phyloP scores from a whole-genome alignment of 139 green algal species.

The Tetratostichococcus sp. region DNA sequence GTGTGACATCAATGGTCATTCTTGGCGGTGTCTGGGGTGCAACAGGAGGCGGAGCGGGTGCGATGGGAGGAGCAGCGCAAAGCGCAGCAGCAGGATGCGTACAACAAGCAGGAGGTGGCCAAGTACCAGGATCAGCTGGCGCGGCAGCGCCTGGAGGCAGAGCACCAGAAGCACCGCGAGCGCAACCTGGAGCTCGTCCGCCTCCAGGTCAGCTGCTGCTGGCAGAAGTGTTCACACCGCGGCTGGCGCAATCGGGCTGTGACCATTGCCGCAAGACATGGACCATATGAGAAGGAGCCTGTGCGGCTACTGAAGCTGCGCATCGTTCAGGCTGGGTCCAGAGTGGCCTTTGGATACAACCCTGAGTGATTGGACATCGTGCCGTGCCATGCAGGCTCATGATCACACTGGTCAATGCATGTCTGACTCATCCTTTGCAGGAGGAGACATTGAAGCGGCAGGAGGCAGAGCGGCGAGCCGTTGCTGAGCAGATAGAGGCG shows the following conservation, averaged over 20 bases:
- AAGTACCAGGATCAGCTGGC: slow-evolving; percentile 78
- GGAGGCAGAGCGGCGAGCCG: slow-evolving; percentile 67
- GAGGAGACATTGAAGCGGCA: slow-evolving; percentile 50
- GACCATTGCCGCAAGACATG: too few relatives aligned
- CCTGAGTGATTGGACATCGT: too few relatives aligned
- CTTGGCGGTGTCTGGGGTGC: too few relatives aligned
- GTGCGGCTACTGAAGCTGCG: too few relatives aligned
- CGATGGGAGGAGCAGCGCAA: slow-evolving; percentile 86
- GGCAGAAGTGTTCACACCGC: too few relatives aligned
- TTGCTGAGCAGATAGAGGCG: slow-evolving; percentile 83
- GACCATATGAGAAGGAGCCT: too few relatives aligned
- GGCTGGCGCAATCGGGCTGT: too few relatives aligned
- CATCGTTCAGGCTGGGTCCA: too few relatives aligned
- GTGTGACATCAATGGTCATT: too few relatives aligned
- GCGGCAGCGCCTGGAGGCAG: slow-evolving; percentile 50
- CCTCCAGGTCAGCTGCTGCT: slow-evolving; percentile 3
- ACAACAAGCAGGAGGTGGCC: slow-evolving; percentile 80
- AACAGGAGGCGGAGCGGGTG: slow-evolving; percentile 80
- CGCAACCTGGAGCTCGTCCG: slow-evolving; percentile 87
- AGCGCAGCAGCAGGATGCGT: slow-evolving; percentile 75
- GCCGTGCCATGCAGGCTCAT: too few relatives aligned
- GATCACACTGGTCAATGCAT: too few relatives aligned
- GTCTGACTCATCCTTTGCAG: slow-evolving; percentile 62
- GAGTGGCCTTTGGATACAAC: too few relatives aligned
- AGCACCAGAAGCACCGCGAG: slow-evolving; percentile 73